phyloP scores from a whole-genome alignment of 129 eudicot genomes.

The Logfia minima region DNA sequence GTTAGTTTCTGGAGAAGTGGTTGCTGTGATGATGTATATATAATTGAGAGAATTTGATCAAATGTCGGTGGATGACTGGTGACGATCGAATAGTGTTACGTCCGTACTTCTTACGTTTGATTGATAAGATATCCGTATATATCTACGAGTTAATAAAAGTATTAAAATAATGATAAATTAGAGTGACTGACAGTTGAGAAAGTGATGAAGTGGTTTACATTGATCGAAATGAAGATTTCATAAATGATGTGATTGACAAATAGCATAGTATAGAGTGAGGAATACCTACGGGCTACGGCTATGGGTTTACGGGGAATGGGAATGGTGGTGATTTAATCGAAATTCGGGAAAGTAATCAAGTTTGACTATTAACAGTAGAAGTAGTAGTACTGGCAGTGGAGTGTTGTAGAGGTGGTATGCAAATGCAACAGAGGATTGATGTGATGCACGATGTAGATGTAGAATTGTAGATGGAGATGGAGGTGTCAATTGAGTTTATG shows the following conservation, averaged over 20 bases:
- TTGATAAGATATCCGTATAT: slow-evolving; percentile 8
- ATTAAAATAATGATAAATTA: not conserved
- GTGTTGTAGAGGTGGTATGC: not conserved
- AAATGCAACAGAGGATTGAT: not conserved
- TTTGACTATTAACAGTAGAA: slow-evolving; percentile 25
- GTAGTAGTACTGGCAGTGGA: slow-evolving; percentile 17
- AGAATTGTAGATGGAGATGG: too few relatives aligned
- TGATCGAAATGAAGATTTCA: slow-evolving; percentile 31
- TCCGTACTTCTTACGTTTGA: slow-evolving; percentile 15
- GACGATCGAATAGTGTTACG: slow-evolving; percentile 5
- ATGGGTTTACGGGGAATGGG: not conserved
- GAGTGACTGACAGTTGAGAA: slow-evolving; percentile 11
- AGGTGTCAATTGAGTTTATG: too few relatives aligned
- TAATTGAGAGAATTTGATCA: not conserved
- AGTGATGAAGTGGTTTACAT: slow-evolving; percentile 24
- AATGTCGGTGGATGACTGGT: not conserved
- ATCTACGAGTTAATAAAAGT: not conserved
- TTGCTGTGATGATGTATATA: not conserved
- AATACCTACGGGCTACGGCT: not conserved
- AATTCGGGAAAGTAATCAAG: slow-evolving; percentile 24
- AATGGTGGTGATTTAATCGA: slow-evolving; percentile 24
- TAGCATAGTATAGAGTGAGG: not conserved
- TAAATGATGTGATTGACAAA: slow-evolving; percentile 34
- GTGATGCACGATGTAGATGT: not conserved
- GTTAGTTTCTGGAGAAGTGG: too few relatives aligned